Base-by-base conservation (phyloP, 306 rosid species). In the Vigna reflexopilosa region DNA sequence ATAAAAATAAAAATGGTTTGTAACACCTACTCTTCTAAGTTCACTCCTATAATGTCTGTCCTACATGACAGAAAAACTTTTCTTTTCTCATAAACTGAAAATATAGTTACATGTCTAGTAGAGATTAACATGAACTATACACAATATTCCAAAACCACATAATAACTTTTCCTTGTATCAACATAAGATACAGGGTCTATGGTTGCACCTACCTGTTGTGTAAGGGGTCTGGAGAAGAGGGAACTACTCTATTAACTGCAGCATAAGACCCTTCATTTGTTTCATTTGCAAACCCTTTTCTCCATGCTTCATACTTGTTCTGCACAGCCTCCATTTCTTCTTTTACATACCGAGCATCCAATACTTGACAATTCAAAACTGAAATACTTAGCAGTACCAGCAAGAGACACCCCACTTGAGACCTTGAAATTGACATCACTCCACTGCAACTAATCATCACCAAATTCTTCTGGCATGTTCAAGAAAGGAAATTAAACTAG, bases 201-300 rank as follows among this genome's bases (percentile, higher is more conserved):
- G 48, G 59, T 75, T 79, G 48, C 84, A 89, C 84, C 90, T 91
- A 93, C 88, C 90, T 89, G 86, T 93, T 91, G 86, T 93, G 98
- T 70, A 93, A 83, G 15, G 93, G 97, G 59, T 91, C 95, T 61
- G 97, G 97, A 82, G 90, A 71, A 76, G 93, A 91, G 8, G 97
- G 97, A 34, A 91, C 95, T 83, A 73, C 45, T 85, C 97, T 88
- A n/a, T 88, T 70, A 51, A 52, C 52, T 19, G 88, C 32, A 7
- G 83, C 72, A 30, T 79, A 88, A 82, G 79, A 72, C 40, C 82
- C 84, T 77, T 68, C 76, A 28, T 80, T 71, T 40, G 47, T 80
- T 51, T 62, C 79, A 40, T 77, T 72, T 2, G 3, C 42, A 44
- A 73, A 67, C 75, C 82, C 77, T 59, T 76, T 54, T 38, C 42